Percentiles rank a stretch among this genome's conserved stretches.
Conservation (phyloP, 306 rosid species). For the Begonia masoniana region DNA sequence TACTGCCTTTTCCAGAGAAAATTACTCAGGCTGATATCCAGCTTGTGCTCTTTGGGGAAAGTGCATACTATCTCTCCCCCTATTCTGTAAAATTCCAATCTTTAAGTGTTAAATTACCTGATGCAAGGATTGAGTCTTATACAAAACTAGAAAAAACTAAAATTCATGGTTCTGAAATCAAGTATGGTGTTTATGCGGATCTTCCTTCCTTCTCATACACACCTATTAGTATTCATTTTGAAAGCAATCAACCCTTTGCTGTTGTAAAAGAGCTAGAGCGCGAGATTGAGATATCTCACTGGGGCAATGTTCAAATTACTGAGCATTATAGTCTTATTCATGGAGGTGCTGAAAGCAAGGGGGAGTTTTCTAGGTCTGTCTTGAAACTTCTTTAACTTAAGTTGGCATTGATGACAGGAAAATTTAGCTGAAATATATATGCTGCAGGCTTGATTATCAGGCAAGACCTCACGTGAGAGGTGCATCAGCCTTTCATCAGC, state of each 20-base stretch:
- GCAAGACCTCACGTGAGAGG: constrained; percentile 68
- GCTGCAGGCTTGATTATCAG: constrained; percentile 84
- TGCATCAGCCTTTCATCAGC: constrained; percentile 67
- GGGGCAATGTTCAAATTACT: constrained; percentile 93
- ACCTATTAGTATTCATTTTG: constrained; percentile 72
- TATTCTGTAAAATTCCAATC: constrained; percentile 65
- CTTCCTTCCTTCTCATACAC: constrained; percentile 55
- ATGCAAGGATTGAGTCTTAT: constrained; percentile 78
- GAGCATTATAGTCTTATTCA: constrained; percentile 78
- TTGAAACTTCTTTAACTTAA: constrained; percentile 9
- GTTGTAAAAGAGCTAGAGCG: constrained; percentile 76
- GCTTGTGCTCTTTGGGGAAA: constrained; percentile 73
- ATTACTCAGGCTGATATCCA: constrained; percentile 78
- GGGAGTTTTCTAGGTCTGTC: constrained; percentile 89
- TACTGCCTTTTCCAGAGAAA: constrained; percentile 84
- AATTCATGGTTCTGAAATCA: constrained; percentile 80
- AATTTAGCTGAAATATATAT: constrained; percentile 21
- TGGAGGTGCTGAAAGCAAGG: constrained; percentile 83
- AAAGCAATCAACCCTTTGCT: constrained; percentile 78
- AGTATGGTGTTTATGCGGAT: constrained; percentile 77
- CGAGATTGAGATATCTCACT: constrained; percentile 90
- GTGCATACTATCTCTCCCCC: constrained; percentile 71
- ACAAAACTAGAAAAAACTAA: constrained; percentile 55
- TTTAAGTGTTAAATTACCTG: constrained; percentile 65
- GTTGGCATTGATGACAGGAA: constrained; percentile 9